Evolutionary conservation across 805 yeast genomes (phyloP).

Genomic region (Lachancea dasiensis): DNA sequence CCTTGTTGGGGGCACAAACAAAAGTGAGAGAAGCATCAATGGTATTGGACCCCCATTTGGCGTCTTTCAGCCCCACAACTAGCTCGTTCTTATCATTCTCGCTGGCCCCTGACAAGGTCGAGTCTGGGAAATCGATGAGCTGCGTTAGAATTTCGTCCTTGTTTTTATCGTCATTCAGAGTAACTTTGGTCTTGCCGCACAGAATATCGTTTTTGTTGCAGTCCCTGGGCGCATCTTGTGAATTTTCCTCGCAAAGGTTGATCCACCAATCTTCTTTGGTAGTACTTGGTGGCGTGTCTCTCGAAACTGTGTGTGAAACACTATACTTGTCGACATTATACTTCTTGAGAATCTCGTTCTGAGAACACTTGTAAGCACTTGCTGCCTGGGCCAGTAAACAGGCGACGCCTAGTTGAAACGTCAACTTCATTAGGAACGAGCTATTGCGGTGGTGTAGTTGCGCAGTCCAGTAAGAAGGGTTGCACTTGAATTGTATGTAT

Average conservation of each 20-base stretch:
- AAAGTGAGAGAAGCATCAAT: slow-evolving; percentile 45
- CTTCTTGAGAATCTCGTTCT: slow-evolving; percentile 21
- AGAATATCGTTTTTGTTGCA: slow-evolving; percentile 71
- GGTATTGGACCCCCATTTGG: slow-evolving; percentile 63
- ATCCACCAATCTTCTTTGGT: slow-evolving; percentile 61
- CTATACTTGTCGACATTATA: slow-evolving; percentile 16
- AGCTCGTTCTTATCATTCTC: slow-evolving; percentile 32
- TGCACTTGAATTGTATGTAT: no score
- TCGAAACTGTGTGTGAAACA: slow-evolving; percentile 13
- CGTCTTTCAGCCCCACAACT: slow-evolving; percentile 41
- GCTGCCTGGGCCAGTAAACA: neutral
- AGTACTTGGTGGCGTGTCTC: slow-evolving; percentile 73
- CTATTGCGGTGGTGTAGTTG: no score
- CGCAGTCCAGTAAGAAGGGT: no score
- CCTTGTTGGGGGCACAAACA: slow-evolving; percentile 40
- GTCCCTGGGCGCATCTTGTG: slow-evolving; percentile 33
- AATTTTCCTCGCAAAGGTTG: slow-evolving; percentile 54
- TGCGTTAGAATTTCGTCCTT: slow-evolving; percentile 47
- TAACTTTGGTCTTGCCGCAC: slow-evolving; percentile 65
- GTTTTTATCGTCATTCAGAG: slow-evolving; percentile 38
- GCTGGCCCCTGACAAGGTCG: slow-evolving; percentile 25
- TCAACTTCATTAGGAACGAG: no score
- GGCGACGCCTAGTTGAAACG: neutral
- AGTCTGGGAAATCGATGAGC: slow-evolving; percentile 48
- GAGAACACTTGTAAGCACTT: slow-evolving; percentile 16